phyloP scores from a whole-genome alignment of 352 stramenopile species.

The Pythium brachiatum region DNA sequence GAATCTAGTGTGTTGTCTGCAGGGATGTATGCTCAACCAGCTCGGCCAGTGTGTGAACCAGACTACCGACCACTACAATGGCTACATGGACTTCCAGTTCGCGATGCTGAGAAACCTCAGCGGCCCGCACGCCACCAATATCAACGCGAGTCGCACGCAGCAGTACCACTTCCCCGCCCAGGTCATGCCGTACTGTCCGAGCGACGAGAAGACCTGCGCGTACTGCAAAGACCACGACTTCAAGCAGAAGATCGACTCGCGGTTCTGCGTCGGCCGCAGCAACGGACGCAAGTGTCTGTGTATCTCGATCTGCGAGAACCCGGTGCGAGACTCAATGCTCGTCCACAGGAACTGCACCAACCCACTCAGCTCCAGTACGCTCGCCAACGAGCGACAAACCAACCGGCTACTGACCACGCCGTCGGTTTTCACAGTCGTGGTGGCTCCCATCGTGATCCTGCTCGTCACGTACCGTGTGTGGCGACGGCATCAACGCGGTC shows the following conservation, averaged over 20 bases:
- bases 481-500: constrained; percentile 7
- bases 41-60: constrained; percentile 22
- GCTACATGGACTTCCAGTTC: constrained; percentile 20
- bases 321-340: constrained; percentile 13
- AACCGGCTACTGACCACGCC: constrained; percentile 19
- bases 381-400: constrained; percentile 8
- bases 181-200: constrained; percentile 15
- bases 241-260: constrained; percentile 15
- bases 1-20: too few species aligned
- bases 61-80: constrained; percentile 13
- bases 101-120: constrained; percentile 18
- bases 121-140: constrained; percentile 14
- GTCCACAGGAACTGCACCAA: constrained; percentile 21
- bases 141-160: constrained; percentile 13
- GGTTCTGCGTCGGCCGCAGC: constrained; percentile 15
- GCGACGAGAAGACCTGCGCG: constrained; percentile 9
- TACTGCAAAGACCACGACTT: constrained; percentile 18
- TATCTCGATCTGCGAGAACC: constrained; percentile 22
- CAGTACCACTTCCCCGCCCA: constrained; percentile 20
- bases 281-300: constrained; percentile 14
- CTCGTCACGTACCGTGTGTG: constrained; percentile 18
- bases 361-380: constrained; percentile 17
- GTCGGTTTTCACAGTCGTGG: constrained; percentile 20
- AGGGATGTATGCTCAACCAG: constrained; percentile 28
- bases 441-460: constrained; percentile 16